phyloP scores from a whole-genome alignment of 2,329 filamentous ascomycete genomes.

The Neocucurbitaria cava region DNA sequence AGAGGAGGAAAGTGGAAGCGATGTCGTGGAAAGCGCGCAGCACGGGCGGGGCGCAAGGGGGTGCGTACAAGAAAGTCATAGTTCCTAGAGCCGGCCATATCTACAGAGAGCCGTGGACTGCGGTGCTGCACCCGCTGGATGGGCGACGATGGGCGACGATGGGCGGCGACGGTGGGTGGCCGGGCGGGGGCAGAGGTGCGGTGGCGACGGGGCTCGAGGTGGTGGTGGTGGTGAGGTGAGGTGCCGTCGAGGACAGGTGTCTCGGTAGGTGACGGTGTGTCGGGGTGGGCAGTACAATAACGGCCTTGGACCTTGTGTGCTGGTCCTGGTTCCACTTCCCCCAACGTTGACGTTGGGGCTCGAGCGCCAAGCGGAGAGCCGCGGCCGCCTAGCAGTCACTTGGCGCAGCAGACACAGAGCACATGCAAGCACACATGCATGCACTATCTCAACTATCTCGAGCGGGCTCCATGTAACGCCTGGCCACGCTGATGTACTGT shows the following conservation, averaged over 20 bases:
- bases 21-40: slow-evolving; percentile 5
- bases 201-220: background rate
- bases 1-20: background rate
- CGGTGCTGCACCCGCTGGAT: slow-evolving; percentile 32
- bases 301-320: slow-evolving; percentile 5
- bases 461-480: no score
- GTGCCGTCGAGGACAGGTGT: background rate
- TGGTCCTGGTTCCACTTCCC: no score
- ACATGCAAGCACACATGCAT: no score
- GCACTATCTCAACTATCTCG: no score
- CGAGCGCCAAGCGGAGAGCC: slow-evolving; percentile 14
- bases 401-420: background rate
- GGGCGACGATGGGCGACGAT: no score
- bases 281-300: slow-evolving; percentile 11
- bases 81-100: slow-evolving; percentile 96
- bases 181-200: slow-evolving; percentile 1
- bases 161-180: slow-evolving; percentile 8
- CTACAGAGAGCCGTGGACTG: slow-evolving; percentile 27
- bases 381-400: slow-evolving; percentile 1
- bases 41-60: slow-evolving; percentile 7
- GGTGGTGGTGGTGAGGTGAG: no score
- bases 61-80: slow-evolving; percentile 94
- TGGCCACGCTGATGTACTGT: background rate
- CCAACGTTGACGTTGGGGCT: slow-evolving; percentile 24
- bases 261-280: slow-evolving; percentile 2